Evolutionary conservation across 441 rosid genomes (phyloP).

Genomic region (Euphorbia schlechtendalii): DNA sequence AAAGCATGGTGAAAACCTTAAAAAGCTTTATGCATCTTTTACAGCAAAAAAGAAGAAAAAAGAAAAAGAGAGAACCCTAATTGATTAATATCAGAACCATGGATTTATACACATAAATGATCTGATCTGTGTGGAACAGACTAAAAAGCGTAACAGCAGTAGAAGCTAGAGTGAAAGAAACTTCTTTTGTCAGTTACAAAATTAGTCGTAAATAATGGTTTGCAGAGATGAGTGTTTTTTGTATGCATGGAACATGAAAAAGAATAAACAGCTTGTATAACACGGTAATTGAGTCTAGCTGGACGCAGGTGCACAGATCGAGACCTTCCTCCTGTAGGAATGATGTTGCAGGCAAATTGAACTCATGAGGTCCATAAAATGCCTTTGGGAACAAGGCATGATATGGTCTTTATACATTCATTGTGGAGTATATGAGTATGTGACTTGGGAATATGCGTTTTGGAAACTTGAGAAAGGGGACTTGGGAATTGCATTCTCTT

Average conservation of each 20-base stretch:
- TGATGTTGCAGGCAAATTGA: no score
- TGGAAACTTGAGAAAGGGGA: slow-evolving; percentile 1
- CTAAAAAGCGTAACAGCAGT: slow-evolving; percentile 7
- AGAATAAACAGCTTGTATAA: no score
- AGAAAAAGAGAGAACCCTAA: slow-evolving; percentile 16
- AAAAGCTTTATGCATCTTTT: background rate
- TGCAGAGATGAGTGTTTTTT: background rate
- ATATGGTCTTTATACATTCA: no score
- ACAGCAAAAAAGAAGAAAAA: background rate
- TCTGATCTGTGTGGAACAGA: no score
- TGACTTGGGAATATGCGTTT: background rate
- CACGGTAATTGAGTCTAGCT: no score
- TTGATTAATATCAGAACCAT: background rate
- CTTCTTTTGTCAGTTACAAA: slow-evolving; percentile 11
- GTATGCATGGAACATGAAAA: background rate
- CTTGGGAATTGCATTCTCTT: no score
- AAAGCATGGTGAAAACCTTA: slow-evolving; percentile 9
- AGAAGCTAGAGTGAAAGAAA: slow-evolving; percentile 1
- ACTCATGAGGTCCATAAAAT: no score
- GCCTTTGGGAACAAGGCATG: no score
- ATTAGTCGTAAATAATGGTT: background rate
- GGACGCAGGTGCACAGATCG: no score
- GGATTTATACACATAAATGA: no score
- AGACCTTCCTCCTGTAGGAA: no score
- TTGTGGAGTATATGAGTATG: no score